Percentiles rank a stretch among this genome's conserved stretches.
Conservation (phyloP, 2,329 filamentous ascomycete species). For the Endoconidiophora polonica region DNA sequence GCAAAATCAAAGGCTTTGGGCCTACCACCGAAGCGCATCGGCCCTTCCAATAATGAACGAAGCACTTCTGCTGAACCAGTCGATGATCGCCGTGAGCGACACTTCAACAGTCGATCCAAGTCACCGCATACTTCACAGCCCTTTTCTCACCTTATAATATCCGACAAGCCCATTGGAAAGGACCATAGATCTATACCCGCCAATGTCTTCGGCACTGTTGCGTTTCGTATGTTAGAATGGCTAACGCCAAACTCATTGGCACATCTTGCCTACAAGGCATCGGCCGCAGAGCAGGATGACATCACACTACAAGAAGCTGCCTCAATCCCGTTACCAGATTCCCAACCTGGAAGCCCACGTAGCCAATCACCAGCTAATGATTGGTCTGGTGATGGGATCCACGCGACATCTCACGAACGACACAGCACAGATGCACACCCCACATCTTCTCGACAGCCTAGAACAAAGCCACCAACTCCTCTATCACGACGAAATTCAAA, state of each 20-base stretch:
- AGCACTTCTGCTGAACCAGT: neutral
- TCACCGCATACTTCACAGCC: too few relatives aligned
- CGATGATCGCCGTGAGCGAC: neutral
- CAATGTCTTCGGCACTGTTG: slow-evolving; percentile 46
- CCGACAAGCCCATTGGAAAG: slow-evolving; percentile 31
- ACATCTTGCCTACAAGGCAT: slow-evolving; percentile 6
- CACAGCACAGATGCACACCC: neutral
- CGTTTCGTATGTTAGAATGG: slow-evolving; percentile 57
- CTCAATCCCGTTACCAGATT: slow-evolving; percentile 9
- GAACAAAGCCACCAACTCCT: slow-evolving; percentile 2
- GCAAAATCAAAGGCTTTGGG: neutral
- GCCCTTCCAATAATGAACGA: slow-evolving; percentile 1
- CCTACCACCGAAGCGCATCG: slow-evolving; percentile 5
- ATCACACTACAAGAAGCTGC: slow-evolving; percentile 10
- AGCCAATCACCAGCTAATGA: slow-evolving; percentile 1
- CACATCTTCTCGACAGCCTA: neutral
- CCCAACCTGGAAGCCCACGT: slow-evolving; percentile 4
- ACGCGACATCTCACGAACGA: neutral
- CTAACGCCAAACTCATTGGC: slow-evolving; percentile 33
- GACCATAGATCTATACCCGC: slow-evolving; percentile 45
- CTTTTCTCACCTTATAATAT: slow-evolving; percentile 16
- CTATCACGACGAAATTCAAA: slow-evolving; percentile 15
- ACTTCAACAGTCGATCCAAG: too few relatives aligned
- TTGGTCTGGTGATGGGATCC: neutral
- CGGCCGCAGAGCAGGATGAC: slow-evolving; percentile 11